Conservation (phyloP, 2,329 filamentous ascomycete species). For the Ophiostoma perfectum region DNA sequence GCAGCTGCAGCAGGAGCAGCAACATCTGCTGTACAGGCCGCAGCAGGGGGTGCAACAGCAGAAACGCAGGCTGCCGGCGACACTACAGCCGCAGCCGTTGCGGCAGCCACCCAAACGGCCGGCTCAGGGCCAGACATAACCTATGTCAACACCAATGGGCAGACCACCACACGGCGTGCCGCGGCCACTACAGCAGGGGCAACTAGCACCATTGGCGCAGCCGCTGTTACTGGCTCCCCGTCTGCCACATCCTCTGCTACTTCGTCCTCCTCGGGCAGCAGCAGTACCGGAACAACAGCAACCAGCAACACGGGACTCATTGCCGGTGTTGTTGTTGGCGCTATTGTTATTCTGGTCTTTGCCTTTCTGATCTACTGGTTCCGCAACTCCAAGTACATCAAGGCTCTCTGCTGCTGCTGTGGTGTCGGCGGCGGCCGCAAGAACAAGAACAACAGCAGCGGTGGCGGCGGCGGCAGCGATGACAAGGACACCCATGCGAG, state of each 20-base stretch:
- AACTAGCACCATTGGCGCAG: conserved; percentile 5
- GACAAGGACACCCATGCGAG: neutral
- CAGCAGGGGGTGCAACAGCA: neutral
- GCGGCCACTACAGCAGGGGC: conserved; percentile 5
- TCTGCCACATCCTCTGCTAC: neutral
- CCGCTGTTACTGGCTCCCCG: neutral
- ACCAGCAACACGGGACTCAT: conserved; percentile 17
- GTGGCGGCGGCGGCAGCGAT: neutral
- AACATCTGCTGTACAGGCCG: neutral
- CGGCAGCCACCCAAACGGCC: neutral
- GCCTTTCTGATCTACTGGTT: conserved; percentile 20
- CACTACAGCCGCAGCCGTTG: neutral
- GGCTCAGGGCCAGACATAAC: neutral
- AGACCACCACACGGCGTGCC: conserved; percentile 11
- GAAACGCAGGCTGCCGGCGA: neutral
- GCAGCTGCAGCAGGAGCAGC: neutral
- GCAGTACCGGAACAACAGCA: neutral
- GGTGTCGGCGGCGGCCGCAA: neutral
- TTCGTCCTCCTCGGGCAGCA: neutral
- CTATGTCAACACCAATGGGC: conserved; percentile 16
- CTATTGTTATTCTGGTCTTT: neutral
- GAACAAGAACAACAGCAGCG: neutral
- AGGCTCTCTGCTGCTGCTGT: conserved; percentile 16
- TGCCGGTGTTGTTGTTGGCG: conserved; percentile 18
- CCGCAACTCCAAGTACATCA: conserved; percentile 16